phyloP scores from a whole-genome alignment of 2,329 filamentous ascomycete species.

The Pestalotiopsis sp. region DNA sequence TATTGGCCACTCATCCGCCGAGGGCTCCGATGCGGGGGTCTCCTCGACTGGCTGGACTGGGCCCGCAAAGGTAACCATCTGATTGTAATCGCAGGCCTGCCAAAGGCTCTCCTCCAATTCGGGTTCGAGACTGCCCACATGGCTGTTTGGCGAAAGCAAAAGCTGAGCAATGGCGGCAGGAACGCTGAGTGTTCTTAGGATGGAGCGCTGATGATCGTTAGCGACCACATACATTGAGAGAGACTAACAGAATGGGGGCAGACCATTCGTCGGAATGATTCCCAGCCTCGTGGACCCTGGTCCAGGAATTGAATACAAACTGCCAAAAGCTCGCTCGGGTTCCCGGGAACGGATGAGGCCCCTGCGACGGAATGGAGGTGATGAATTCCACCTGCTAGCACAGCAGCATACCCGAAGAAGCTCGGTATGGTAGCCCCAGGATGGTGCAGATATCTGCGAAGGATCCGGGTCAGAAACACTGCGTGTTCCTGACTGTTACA shows the following conservation, averaged over 20 bases:
- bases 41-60: neutral
- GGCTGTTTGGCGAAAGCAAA: neutral
- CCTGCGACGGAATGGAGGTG: neutral
- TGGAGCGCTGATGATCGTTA: neutral
- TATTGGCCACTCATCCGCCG: neutral
- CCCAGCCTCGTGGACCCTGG: neutral
- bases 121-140: neutral
- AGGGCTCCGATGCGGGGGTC: neutral
- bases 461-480: neutral
- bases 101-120: neutral
- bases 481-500: neutral
- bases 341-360: neutral
- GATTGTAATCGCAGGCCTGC: neutral
- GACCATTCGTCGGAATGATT: neutral
- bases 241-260: neutral
- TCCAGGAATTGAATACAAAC: neutral
- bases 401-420: neutral
- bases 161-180: neutral
- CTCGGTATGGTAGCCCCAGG: neutral
- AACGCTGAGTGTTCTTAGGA: neutral
- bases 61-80: neutral
- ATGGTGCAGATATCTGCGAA: neutral
- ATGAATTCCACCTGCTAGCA: neutral
- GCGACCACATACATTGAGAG: neutral
- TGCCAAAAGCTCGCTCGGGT: neutral